phyloP scores from a whole-genome alignment of 2,329 filamentous ascomycete genomes.

The Corynespora cassiicola region DNA sequence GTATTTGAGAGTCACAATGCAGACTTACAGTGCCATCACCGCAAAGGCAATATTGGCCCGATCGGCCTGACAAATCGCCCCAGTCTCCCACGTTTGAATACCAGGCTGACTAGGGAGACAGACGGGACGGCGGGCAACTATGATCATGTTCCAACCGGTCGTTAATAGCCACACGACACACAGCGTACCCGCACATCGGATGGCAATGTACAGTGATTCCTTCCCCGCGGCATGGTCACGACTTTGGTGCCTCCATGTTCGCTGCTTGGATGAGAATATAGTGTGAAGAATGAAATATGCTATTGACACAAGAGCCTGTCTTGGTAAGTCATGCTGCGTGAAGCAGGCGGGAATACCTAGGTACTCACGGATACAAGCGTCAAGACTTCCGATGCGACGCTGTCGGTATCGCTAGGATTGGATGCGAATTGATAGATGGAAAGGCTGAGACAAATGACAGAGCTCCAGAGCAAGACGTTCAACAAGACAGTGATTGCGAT shows the following conservation, averaged over 20 bases:
- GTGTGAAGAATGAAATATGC: conserved; percentile 43
- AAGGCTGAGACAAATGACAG: conserved; percentile 31
- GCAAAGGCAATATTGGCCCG: conserved; percentile 39
- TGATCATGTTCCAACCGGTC: conserved; percentile 48
- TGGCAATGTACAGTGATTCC: conserved; percentile 40
- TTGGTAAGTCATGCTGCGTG: conserved; percentile 7
- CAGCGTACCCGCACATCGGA: conserved; percentile 37
- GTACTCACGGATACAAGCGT: conserved; percentile 38
- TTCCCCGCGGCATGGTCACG: conserved; percentile 28
- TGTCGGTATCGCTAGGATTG: conserved; percentile 33
- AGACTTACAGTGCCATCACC: conserved; percentile 40
- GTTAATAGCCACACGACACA: conserved; percentile 47
- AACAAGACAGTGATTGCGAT: conserved; percentile 42
- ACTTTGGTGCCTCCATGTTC: conserved; percentile 32
- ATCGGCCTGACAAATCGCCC: conserved; percentile 36
- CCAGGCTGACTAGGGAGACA: conserved; percentile 31
- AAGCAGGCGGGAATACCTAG: not conserved
- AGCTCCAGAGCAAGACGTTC: conserved; percentile 43
- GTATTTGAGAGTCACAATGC: not conserved
- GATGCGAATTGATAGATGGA: conserved; percentile 38
- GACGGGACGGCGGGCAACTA: conserved; percentile 42
- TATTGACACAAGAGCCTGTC: conserved; percentile 41
- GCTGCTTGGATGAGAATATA: conserved; percentile 40
- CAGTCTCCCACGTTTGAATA: conserved; percentile 39
- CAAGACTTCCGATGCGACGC: conserved; percentile 38